These are phyloP conservation scores for Diaporthe ampelina DNA, from an alignment of 2,329 filamentous ascomycete genomes.

Conservation along the genomic window DNA sequence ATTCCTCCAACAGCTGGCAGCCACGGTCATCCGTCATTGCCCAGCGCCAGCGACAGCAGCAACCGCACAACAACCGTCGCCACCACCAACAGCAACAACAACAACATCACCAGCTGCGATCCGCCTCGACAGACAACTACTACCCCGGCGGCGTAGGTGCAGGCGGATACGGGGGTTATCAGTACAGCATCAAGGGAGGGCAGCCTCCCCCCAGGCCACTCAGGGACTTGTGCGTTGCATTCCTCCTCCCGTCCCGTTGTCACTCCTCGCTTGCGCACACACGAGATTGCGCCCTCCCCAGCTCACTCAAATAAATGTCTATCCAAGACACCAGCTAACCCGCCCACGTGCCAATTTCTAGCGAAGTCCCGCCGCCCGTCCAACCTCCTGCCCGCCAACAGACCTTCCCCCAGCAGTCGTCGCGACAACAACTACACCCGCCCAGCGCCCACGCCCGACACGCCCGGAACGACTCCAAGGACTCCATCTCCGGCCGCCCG, in stretches of 20 bases:
- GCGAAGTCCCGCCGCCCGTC: constrained; percentile 22
- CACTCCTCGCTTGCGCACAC: neutral
- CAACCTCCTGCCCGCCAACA: constrained; percentile 36
- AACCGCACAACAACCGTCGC: constrained; percentile 14
- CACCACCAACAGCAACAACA: neutral
- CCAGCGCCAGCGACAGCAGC: constrained; percentile 31
- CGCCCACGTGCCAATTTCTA: constrained; percentile 3
- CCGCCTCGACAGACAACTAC: constrained; percentile 23
- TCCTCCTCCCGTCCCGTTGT: neutral
- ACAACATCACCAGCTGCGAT: constrained; percentile 9
- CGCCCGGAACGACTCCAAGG: constrained; percentile 14
- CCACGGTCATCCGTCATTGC: constrained; percentile 36
- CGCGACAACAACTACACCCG: constrained; percentile 6
- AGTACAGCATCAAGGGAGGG: constrained; percentile 34
- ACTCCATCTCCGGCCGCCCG: constrained; percentile 53
- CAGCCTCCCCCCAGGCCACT: constrained; percentile 32
- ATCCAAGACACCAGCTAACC: constrained; percentile 22
- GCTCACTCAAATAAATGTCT: no score
- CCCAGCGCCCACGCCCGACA: constrained; percentile 16
- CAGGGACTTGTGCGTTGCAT: constrained; percentile 37
- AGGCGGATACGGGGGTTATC: constrained; percentile 23
- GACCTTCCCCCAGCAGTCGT: constrained; percentile 10
- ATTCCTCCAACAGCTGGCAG: constrained; percentile 35
- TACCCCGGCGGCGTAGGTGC: neutral
- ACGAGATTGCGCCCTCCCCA: neutral